These are phyloP conservation scores for Mycosphaerella sp. DNA, from an alignment of 2,329 filamentous ascomycete species.

Conservation along the genomic window DNA sequence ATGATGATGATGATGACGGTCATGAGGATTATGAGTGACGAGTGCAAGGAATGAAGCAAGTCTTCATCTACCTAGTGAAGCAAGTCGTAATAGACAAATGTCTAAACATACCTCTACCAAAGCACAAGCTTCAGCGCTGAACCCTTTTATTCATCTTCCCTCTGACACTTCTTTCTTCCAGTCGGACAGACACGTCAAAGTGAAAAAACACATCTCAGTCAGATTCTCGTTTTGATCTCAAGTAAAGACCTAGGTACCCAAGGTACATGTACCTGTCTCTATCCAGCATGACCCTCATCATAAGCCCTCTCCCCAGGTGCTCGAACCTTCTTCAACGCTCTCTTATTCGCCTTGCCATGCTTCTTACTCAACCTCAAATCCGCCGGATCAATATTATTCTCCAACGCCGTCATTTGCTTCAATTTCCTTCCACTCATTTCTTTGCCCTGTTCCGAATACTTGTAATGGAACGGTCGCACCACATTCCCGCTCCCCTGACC, in stretches of 20 bases:
- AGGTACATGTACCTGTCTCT: neutral
- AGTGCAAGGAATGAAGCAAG: too few relatives aligned
- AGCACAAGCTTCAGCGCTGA: too few relatives aligned
- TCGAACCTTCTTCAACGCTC: constrained; percentile 33
- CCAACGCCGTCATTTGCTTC: constrained; percentile 69
- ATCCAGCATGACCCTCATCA: constrained; percentile 16
- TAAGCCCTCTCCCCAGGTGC: constrained; percentile 16
- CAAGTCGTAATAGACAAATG: too few relatives aligned
- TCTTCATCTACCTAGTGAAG: too few relatives aligned
- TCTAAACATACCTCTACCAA: too few relatives aligned
- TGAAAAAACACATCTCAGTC: too few relatives aligned
- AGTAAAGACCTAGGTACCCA: too few relatives aligned
- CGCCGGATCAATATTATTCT: constrained; percentile 75
- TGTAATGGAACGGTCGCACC: constrained; percentile 77
- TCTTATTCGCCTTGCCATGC: constrained; percentile 78
- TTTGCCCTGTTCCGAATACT: constrained; percentile 83
- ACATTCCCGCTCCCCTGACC: constrained; percentile 58
- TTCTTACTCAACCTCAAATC: constrained; percentile 75
- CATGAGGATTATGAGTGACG: too few relatives aligned
- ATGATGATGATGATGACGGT: constrained; percentile 5
- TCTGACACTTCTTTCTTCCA: too few relatives aligned
- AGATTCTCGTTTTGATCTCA: too few relatives aligned
- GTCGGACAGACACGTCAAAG: too few relatives aligned
- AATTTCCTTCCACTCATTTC: constrained; percentile 77
- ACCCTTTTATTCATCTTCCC: too few relatives aligned